phyloP scores from a whole-genome alignment of 2,329 filamentous ascomycete species.

The Aphanocladium album region DNA sequence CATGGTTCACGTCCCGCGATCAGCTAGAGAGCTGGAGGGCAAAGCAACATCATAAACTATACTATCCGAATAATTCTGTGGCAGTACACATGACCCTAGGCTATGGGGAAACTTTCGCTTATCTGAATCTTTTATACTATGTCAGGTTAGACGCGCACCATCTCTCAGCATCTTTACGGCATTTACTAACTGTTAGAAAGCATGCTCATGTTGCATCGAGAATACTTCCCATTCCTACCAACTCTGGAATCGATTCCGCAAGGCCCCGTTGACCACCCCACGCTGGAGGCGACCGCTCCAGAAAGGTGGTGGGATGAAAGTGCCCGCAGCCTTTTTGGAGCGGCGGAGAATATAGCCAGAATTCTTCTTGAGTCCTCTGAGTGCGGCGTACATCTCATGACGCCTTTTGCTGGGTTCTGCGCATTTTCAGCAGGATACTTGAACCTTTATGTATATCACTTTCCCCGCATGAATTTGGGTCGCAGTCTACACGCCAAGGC shows the following conservation, averaged over 20 bases:
- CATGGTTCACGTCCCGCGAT: conserved; percentile 27
- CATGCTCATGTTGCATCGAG: conserved; percentile 36
- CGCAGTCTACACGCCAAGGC: conserved; percentile 22
- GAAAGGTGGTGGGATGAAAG: conserved; percentile 36
- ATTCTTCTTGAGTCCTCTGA: conserved; percentile 34
- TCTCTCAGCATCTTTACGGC: background rate
- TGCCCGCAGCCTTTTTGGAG: conserved; percentile 29
- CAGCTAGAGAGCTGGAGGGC: conserved; percentile 31
- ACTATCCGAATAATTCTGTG: conserved; percentile 33
- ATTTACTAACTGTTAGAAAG: conserved; percentile 19
- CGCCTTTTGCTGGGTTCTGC: conserved; percentile 41
- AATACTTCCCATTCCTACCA: conserved; percentile 41
- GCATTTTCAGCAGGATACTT: conserved; percentile 39
- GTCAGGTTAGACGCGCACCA: conserved; percentile 27
- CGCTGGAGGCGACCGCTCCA: conserved; percentile 32
- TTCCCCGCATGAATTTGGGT: conserved; percentile 37
- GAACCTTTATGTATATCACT: conserved; percentile 35
- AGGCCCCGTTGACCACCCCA: conserved; percentile 36
- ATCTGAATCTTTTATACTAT: conserved; percentile 40
- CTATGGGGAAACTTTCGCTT: conserved; percentile 36
- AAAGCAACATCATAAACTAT: conserved; percentile 29
- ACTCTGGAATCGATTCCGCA: conserved; percentile 27
- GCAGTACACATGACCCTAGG: conserved; percentile 35
- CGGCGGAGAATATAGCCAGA: conserved; percentile 30
- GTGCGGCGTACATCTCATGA: conserved; percentile 31